These are phyloP conservation scores for Solanum sitiens DNA, from an alignment of 257 asterid species.

Conservation along the genomic window DNA sequence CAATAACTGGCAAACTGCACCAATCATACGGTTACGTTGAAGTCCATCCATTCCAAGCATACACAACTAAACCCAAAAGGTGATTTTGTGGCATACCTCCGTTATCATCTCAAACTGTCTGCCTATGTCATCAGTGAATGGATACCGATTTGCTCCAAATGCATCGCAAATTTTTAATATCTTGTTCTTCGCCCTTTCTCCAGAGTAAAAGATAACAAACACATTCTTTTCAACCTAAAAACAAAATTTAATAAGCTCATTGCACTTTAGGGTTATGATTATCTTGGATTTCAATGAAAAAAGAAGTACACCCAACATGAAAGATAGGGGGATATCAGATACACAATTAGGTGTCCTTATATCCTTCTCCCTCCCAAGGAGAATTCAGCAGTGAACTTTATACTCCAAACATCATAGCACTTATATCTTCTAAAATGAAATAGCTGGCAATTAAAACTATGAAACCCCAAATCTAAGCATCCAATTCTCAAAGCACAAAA, in stretches of 20 bases:
- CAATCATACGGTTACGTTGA: neutral
- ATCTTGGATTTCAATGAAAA: neutral
- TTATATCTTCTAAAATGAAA: neutral
- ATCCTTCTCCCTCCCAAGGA: neutral
- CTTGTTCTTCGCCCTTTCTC: constrained; percentile 51
- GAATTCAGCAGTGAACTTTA: neutral
- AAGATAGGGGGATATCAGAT: neutral
- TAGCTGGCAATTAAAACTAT: neutral
- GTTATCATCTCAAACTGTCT: constrained; percentile 40
- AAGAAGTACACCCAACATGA: neutral
- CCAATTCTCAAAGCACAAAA: neutral
- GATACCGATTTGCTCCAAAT: constrained; percentile 61
- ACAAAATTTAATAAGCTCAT: neutral
- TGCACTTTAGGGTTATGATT: neutral
- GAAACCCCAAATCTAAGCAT: neutral
- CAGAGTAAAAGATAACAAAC: constrained; percentile 51
- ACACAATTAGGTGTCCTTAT: neutral
- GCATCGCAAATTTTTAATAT: constrained; percentile 56
- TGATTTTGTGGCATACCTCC: constrained; percentile 27
- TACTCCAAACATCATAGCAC: neutral
- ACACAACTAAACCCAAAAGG: neutral
- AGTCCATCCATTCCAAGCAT: neutral
- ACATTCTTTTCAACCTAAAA: constrained; percentile 55
- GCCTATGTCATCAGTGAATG: constrained; percentile 39
- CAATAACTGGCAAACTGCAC: neutral